Conservation (phyloP, 2,329 filamentous ascomycete species). For the Penicillium sp. region DNA sequence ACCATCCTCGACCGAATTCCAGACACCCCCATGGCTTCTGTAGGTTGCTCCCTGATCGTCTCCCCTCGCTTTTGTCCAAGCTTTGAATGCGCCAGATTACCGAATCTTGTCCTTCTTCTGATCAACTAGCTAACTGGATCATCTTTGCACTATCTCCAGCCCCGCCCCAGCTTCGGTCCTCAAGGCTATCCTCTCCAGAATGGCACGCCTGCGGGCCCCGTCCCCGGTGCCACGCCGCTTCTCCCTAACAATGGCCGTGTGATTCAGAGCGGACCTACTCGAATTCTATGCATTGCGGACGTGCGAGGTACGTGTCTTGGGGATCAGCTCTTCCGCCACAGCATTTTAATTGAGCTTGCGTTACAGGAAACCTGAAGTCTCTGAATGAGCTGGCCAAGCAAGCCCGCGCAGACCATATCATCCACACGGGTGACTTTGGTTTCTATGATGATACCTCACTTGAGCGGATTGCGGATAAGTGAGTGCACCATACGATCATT, state of each 20-base stretch:
- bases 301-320: constrained; percentile 46
- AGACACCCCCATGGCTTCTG: constrained; percentile 48
- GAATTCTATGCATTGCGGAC: constrained; percentile 53
- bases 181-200: constrained; percentile 50
- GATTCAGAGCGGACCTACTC: constrained; percentile 49
- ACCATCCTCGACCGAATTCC: not conserved
- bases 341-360: constrained; percentile 18
- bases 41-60: constrained; percentile 33
- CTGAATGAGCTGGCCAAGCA: constrained; percentile 95
- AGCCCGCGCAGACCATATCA: constrained; percentile 93
- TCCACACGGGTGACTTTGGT: constrained; percentile 98
- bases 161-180: constrained; percentile 46
- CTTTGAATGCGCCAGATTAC: constrained; percentile 15
- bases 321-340: not conserved
- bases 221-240: constrained; percentile 50
- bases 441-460: constrained; percentile 97
- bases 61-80: constrained; percentile 21
- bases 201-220: constrained; percentile 45
- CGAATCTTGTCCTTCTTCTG: not conserved
- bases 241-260: constrained; percentile 53
- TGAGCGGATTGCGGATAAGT: constrained; percentile 98
- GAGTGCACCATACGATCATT: constrained; percentile 40
- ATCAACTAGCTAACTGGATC: constrained; percentile 22
- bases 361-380: constrained; percentile 84
- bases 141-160: constrained; percentile 29